Percentiles rank a stretch among this genome's conserved stretches.
Evolutionary conservation across 768 basidiomycete species (phyloP).

Genomic region (Saitozyma podzolica): DNA sequence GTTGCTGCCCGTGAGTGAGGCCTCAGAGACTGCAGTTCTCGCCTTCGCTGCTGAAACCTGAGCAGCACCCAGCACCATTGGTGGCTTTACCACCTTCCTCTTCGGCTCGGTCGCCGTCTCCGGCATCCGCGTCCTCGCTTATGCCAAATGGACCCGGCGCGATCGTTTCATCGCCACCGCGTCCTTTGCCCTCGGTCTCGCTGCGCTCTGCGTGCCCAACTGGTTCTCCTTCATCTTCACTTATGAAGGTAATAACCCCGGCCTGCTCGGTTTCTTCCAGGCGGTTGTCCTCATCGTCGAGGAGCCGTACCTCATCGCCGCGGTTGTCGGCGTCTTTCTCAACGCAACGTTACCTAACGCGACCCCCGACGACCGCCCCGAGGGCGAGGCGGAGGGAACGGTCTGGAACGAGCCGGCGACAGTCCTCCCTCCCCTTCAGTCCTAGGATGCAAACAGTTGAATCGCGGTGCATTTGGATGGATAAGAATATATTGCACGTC

Average conservation of each 20-base stretch:
- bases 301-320: constrained; percentile 30
- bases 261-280: constrained; percentile 24
- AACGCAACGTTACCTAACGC: constrained; percentile 21
- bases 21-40: constrained; percentile 44
- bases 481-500: no score
- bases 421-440: no score
- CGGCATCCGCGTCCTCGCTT: constrained; percentile 25
- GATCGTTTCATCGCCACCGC: constrained; percentile 32
- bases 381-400: constrained; percentile 1
- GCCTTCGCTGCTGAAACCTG: no score
- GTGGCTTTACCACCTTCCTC: constrained; percentile 28
- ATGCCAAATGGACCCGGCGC: constrained; percentile 28
- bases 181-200: constrained; percentile 27
- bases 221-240: constrained; percentile 33
- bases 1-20: constrained; percentile 80
- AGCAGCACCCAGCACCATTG: constrained; percentile 14
- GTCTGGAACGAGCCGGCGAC: neutral
- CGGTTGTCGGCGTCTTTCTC: constrained; percentile 18
- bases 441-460: no score
- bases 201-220: constrained; percentile 20
- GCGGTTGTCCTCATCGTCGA: constrained; percentile 28
- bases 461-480: no score
- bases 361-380: constrained; percentile 1
- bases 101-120: constrained; percentile 32
- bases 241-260: constrained; percentile 26